Evolutionary conservation across 179 eudicot genomes (phyloP).

Genomic region (Camellia oleifera): DNA sequence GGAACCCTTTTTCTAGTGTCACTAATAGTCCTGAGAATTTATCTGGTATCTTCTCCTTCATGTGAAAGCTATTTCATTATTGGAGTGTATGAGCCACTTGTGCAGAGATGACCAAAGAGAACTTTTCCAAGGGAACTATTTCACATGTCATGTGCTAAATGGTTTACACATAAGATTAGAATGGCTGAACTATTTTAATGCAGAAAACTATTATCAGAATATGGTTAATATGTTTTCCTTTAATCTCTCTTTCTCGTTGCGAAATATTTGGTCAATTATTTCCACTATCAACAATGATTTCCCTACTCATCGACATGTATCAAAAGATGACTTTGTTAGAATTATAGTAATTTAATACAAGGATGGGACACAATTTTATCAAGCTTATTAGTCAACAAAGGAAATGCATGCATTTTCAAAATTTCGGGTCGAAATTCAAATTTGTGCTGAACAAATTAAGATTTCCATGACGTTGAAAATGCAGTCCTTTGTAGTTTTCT

Average conservation of each 20-base stretch:
- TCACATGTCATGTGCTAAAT: background rate
- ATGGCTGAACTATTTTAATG: background rate
- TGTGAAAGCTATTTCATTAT: slow-evolving; percentile 1
- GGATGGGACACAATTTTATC: background rate
- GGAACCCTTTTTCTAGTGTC: slow-evolving; percentile 88
- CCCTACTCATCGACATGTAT: background rate
- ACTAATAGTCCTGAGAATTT: slow-evolving; percentile 77
- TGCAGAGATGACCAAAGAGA: background rate
- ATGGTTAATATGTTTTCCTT: background rate
- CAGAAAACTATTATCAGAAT: background rate
- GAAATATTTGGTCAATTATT: background rate
- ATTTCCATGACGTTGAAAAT: background rate
- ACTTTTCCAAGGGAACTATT: background rate
- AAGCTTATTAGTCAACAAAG: background rate
- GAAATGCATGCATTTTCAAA: background rate
- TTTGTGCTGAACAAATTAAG: background rate
- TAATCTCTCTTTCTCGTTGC: background rate
- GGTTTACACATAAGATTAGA: background rate
- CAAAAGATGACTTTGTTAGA: background rate
- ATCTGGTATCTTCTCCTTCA: slow-evolving; percentile 55
- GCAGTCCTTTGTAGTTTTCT: background rate
- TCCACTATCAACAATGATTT: background rate
- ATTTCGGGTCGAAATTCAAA: background rate
- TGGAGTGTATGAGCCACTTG: background rate
- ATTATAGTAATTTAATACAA: background rate